phyloP scores from a whole-genome alignment of 768 basidiomycete species.

The Strobilomyces echinocephalus region DNA sequence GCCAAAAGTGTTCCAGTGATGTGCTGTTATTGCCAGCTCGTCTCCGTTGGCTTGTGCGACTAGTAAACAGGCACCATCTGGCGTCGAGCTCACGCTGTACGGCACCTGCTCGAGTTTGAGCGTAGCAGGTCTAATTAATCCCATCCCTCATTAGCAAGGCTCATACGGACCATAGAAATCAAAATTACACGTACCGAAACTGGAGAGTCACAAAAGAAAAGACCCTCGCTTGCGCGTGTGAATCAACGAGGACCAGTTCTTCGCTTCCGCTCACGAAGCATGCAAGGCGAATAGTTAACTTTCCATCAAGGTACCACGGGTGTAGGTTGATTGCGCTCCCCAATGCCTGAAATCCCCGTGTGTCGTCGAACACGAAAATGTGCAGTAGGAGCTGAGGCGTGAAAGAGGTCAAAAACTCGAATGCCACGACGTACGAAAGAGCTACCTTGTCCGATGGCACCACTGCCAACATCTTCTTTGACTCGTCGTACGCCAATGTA shows the following conservation, averaged over 20 bases:
- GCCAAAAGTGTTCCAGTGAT: constrained; percentile 58
- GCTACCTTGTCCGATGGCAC: constrained; percentile 40
- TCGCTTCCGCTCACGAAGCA: constrained; percentile 48
- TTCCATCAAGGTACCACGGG: constrained; percentile 37
- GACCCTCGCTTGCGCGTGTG: constrained; percentile 39
- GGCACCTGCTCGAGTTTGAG: constrained; percentile 37
- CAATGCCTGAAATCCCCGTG: constrained; percentile 36
- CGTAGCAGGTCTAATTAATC: constrained; percentile 39
- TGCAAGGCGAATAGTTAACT: constrained; percentile 29
- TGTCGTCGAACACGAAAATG: constrained; percentile 46
- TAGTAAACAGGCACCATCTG: constrained; percentile 52
- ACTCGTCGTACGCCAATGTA: constrained; percentile 50
- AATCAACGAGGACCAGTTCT: constrained; percentile 50
- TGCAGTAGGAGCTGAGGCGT: constrained; percentile 35
- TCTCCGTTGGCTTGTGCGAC: constrained; percentile 22
- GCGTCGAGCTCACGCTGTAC: constrained; percentile 36
- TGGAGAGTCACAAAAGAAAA: constrained; percentile 51
- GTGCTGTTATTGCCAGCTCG: constrained; percentile 32
- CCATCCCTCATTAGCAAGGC: neutral
- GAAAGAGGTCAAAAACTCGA: neutral
- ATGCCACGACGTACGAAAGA: neutral
- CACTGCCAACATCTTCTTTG: constrained; percentile 43
- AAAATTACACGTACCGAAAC: neutral
- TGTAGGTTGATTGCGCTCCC: constrained; percentile 40
- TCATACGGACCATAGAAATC: neutral